These are phyloP conservation scores for Botryotinia globosa DNA, from an alignment of 2,329 filamentous ascomycete genomes.

Conservation along the genomic window DNA sequence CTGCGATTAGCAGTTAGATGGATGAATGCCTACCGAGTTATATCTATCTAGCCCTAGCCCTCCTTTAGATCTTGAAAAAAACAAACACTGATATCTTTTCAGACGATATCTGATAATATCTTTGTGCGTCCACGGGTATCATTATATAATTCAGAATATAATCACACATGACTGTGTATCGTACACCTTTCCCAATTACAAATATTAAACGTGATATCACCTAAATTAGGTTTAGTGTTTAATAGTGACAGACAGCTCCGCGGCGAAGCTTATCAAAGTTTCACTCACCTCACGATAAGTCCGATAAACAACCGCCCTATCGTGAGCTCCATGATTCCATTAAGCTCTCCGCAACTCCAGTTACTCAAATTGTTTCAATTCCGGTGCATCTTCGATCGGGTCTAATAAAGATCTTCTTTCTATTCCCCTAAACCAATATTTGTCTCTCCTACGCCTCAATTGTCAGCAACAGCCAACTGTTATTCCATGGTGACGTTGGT, in stretches of 20 bases:
- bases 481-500: conserved; percentile 13
- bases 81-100: neutral
- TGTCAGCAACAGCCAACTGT: conserved; percentile 13
- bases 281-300: neutral
- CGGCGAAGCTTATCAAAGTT: conserved; percentile 3
- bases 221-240: neutral
- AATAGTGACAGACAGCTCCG: no score
- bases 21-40: neutral
- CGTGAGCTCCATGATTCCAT: neutral
- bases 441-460: neutral
- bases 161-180: neutral
- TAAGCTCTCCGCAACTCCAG: conserved; percentile 12
- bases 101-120: neutral
- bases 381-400: neutral
- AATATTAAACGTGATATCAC: neutral
- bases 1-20: neutral
- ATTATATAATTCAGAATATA: neutral
- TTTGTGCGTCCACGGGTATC: neutral
- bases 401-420: neutral
- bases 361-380: neutral
- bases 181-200: conserved; percentile 1
- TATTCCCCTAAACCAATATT: neutral
- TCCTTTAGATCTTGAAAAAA: neutral
- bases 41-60: neutral
- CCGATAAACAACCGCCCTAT: neutral